Base-by-base conservation (phyloP, 2,329 filamentous ascomycete genomes). In the Epichloe sibirici region DNA sequence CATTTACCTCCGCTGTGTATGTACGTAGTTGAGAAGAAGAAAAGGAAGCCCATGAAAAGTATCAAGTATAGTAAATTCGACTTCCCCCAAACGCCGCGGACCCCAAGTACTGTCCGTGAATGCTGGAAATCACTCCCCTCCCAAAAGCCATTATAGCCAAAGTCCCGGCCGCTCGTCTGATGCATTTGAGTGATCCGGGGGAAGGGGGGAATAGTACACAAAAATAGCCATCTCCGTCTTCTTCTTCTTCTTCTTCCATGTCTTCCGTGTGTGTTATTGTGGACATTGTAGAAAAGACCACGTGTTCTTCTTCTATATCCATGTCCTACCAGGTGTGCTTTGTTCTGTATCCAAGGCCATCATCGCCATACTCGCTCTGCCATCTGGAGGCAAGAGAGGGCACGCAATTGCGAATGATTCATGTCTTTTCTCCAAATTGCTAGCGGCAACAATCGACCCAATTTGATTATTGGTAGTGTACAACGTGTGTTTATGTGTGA, bases 71-170 rank as follows among this genome's bases (percentile, higher is more conserved):
- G n/a, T 44, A 25, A 44, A 31, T 31, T 31, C 28, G 28, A 31
- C 28, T 9, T 31, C 23, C 48, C 55, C 55, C 56, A 47, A 57
- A 60, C 59, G 58, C 59, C 59, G 35, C 51, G 53, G 53, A 53
- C 52, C 53, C 49, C 43, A 34, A 40, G 12, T 51, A 35, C 52
- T 44, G 46, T 53, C 56, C 53, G 45, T 55, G 52, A 49, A 61
- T 60, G 59, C 58, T 57, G 50, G 28, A 53, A 51, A 28, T 52
- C 51, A 34, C 49, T 49, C 46, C 48, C 46, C 48, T 45, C 38
- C 35, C 37, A 39, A 48, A 40, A 48, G 35, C 50, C 48, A 43
- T 51, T 44, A 35, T 58, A 57, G 53, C 57, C 56, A 58, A 56
- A 56, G 49, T 51, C 25, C 51, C 49, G 47, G 51, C 51, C 53